Conservation (phyloP, 2,329 filamentous ascomycete genomes). For the Catunica adiposa region DNA sequence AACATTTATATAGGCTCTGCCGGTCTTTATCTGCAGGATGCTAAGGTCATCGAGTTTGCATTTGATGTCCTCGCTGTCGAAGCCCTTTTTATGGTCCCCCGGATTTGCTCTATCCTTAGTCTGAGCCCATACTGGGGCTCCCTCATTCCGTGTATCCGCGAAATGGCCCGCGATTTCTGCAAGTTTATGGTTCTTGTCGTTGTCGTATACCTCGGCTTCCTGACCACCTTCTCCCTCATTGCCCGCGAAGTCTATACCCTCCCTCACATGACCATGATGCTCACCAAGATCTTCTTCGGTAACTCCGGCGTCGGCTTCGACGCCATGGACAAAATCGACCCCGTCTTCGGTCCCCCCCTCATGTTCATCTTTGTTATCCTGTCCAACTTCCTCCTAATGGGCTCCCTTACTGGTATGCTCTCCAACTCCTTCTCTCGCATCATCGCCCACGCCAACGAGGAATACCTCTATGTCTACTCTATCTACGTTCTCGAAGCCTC, state of each 20-base stretch:
- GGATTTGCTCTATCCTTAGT: constrained; percentile 73
- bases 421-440: constrained; percentile 57
- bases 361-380: constrained; percentile 62
- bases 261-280: constrained; percentile 54
- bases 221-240: constrained; percentile 70
- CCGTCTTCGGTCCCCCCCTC: constrained; percentile 40
- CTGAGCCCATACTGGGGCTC: constrained; percentile 84
- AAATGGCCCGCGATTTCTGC: constrained; percentile 86
- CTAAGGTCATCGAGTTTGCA: constrained; percentile 53
- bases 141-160: constrained; percentile 74
- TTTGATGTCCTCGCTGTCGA: constrained; percentile 85
- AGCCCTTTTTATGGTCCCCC: constrained; percentile 76
- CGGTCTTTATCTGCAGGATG: constrained; percentile 42
- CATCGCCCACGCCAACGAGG: constrained; percentile 49
- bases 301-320: constrained; percentile 60
- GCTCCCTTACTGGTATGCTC: constrained; percentile 61
- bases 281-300: constrained; percentile 70
- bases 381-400: constrained; percentile 64
- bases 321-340: constrained; percentile 43
- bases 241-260: constrained; percentile 53
- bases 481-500: constrained; percentile 50
- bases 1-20: constrained; percentile 36
- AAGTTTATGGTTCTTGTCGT: constrained; percentile 69
- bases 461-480: constrained; percentile 63
- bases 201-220: constrained; percentile 71